A percentile compares a stretch with the other conserved stretches of the same genome.
phyloP scores from a whole-genome alignment of 2,329 filamentous ascomycete species.

The Leptographium lundbergii region DNA sequence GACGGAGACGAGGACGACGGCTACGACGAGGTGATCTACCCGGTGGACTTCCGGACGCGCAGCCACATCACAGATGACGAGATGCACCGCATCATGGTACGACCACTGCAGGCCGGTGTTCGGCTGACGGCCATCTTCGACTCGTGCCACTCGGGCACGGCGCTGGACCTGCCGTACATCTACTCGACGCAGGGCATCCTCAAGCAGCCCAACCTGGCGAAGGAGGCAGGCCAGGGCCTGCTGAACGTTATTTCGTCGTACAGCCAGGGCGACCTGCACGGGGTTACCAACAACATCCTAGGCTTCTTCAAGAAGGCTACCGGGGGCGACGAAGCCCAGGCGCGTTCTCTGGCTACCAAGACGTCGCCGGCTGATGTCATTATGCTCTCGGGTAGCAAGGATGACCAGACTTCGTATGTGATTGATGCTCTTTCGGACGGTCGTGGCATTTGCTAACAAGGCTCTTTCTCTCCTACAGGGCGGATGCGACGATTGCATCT shows the following conservation, averaged over 20 bases:
- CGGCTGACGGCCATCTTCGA: slow-evolving; percentile 51
- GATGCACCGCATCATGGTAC: slow-evolving; percentile 63
- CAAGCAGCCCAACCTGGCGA: slow-evolving; percentile 56
- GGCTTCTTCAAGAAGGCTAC: slow-evolving; percentile 84
- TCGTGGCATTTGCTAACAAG: neutral
- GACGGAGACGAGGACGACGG: slow-evolving; percentile 74
- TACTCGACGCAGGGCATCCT: slow-evolving; percentile 57
- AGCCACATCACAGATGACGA: slow-evolving; percentile 77
- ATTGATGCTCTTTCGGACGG: slow-evolving; percentile 1
- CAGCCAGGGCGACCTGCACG: slow-evolving; percentile 60
- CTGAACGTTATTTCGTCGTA: slow-evolving; percentile 47
- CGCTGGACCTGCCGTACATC: slow-evolving; percentile 53
- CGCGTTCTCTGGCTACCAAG: slow-evolving; percentile 74
- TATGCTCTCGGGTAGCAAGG: slow-evolving; percentile 97
- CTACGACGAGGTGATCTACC: slow-evolving; percentile 75
- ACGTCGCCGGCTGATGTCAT: slow-evolving; percentile 90
- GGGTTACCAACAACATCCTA: slow-evolving; percentile 69
- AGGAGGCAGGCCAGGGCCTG: slow-evolving; percentile 53
- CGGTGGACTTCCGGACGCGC: slow-evolving; percentile 61
- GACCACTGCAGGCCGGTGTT: slow-evolving; percentile 41
- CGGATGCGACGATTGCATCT: slow-evolving; percentile 81
- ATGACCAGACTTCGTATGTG: slow-evolving; percentile 82
- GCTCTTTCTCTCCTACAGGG: slow-evolving; percentile 35
- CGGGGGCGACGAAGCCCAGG: slow-evolving; percentile 66
- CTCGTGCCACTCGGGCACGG: slow-evolving; percentile 55